Evolutionary conservation across 2,329 filamentous ascomycete genomes (phyloP).

Genomic region (Penicillium sp.): DNA sequence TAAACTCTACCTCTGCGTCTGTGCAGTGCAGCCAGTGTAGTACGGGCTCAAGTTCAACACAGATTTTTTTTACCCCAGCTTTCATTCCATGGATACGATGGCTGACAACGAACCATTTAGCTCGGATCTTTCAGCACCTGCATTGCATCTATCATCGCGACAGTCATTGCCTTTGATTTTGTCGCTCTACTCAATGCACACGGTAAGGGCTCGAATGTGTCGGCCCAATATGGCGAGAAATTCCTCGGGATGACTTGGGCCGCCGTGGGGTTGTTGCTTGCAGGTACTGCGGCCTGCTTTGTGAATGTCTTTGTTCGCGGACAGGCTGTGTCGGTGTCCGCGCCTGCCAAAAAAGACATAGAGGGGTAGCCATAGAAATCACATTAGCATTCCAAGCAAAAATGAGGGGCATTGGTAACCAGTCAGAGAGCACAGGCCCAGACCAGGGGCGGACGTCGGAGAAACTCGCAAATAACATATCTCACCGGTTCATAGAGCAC

Average conservation of each 20-base stretch:
- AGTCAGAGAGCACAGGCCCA: conserved; percentile 2
- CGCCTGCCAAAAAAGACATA: conserved; percentile 19
- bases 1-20: background rate
- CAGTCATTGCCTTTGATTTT: conserved; percentile 59
- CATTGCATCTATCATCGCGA: conserved; percentile 72
- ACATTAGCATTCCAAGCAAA: background rate
- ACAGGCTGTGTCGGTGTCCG: conserved; percentile 2
- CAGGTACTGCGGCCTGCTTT: conserved; percentile 33
- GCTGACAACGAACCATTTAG: conserved; percentile 22
- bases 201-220: conserved; percentile 51
- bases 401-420: background rate
- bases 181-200: conserved; percentile 54
- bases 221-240: conserved; percentile 51
- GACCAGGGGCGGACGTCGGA: conserved; percentile 1
- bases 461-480: background rate
- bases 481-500: no score
- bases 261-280: conserved; percentile 42
- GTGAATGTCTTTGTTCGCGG: conserved; percentile 25
- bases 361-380: conserved; percentile 14
- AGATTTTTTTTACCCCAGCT: background rate
- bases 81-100: background rate
- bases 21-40: background rate
- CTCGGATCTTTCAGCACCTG: conserved; percentile 61
- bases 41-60: background rate
- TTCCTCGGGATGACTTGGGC: conserved; percentile 63